Percentiles rank a stretch among this genome's conserved stretches.
These are phyloP conservation scores for Fusarium foetens DNA, from an alignment of 2,329 filamentous ascomycete genomes.

Conservation along the genomic window DNA sequence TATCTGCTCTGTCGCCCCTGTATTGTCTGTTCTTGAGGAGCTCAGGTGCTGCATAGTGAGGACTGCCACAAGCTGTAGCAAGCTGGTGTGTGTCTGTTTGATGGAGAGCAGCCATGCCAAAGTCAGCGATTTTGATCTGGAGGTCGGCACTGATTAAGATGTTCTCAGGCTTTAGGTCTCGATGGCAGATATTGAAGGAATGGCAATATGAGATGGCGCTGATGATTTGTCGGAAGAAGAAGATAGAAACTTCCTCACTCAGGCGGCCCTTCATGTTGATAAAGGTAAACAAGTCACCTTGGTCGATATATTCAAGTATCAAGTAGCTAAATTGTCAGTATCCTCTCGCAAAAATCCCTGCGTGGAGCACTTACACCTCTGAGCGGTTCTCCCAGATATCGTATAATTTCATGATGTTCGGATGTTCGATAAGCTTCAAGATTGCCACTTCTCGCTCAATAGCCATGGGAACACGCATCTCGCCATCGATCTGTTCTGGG, in stretches of 20 bases:
- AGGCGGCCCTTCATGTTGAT: conserved; percentile 80
- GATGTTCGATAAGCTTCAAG: conserved; percentile 95
- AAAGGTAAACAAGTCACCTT: conserved; percentile 84
- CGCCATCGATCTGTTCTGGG: conserved; percentile 66
- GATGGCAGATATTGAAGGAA: conserved; percentile 93
- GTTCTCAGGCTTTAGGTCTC: conserved; percentile 96
- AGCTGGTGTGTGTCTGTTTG: conserved; percentile 83
- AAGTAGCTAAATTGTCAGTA: conserved; percentile 73
- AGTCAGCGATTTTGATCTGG: conserved; percentile 93
- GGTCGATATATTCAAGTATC: conserved; percentile 89
- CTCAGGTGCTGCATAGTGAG: conserved; percentile 95
- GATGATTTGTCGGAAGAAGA: conserved; percentile 92
- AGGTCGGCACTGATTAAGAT: conserved; percentile 82
- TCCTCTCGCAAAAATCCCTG: not conserved
- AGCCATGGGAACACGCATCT: conserved; percentile 81
- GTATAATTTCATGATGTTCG: conserved; percentile 91
- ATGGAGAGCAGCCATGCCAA: conserved; percentile 93
- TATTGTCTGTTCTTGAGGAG: conserved; percentile 82
- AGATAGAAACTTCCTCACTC: conserved; percentile 81
- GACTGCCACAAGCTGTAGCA: conserved; percentile 92
- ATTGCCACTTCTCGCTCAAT: conserved; percentile 96
- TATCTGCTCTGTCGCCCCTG: conserved; percentile 85
- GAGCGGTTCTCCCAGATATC: conserved; percentile 98
- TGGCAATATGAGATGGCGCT: conserved; percentile 93
- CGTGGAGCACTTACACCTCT: conserved; percentile 76